phyloP scores from a whole-genome alignment of 2,329 filamentous ascomycete genomes.

The Pseudopyricularia javanii region DNA sequence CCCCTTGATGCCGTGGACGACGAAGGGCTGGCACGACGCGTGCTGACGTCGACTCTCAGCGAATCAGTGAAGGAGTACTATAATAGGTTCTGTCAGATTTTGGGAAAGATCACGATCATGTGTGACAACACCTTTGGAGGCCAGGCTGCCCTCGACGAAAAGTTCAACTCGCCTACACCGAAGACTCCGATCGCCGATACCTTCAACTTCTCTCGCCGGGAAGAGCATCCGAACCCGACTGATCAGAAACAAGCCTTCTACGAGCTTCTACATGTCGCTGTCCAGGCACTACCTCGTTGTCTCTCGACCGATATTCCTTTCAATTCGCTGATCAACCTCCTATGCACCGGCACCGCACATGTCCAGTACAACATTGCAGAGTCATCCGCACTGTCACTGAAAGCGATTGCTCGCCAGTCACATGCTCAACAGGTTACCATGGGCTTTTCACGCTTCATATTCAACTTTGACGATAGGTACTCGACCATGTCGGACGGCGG shows the following conservation, averaged over 20 bases:
- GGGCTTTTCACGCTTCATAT: conserved; percentile 94
- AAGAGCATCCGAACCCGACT: conserved; percentile 58
- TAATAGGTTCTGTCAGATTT: conserved; percentile 80
- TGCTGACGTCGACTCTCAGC: conserved; percentile 49
- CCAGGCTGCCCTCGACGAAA: conserved; percentile 89
- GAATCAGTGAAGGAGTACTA: conserved; percentile 79
- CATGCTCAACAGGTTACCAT: conserved; percentile 94
- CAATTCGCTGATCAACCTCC: conserved; percentile 82
- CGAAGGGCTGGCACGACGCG: conserved; percentile 55
- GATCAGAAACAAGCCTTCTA: conserved; percentile 94
- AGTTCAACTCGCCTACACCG: conserved; percentile 74
- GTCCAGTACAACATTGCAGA: conserved; percentile 84
- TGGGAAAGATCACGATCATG: conserved; percentile 90
- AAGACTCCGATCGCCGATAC: conserved; percentile 93
- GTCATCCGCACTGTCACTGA: conserved; percentile 84
- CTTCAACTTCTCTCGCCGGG: conserved; percentile 77
- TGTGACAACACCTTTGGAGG: conserved; percentile 97
- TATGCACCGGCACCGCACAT: conserved; percentile 94
- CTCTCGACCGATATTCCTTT: conserved; percentile 83
- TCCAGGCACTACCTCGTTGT: conserved; percentile 90
- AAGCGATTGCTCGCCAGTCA: conserved; percentile 86
- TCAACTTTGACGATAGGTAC: conserved; percentile 95
- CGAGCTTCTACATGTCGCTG: conserved; percentile 85
- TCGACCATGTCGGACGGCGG: conserved; percentile 97
- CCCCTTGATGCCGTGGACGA: conserved; percentile 27